These are phyloP conservation scores for Omphalea diandra DNA, from an alignment of 441 rosid genomes.

Conservation along the genomic window DNA sequence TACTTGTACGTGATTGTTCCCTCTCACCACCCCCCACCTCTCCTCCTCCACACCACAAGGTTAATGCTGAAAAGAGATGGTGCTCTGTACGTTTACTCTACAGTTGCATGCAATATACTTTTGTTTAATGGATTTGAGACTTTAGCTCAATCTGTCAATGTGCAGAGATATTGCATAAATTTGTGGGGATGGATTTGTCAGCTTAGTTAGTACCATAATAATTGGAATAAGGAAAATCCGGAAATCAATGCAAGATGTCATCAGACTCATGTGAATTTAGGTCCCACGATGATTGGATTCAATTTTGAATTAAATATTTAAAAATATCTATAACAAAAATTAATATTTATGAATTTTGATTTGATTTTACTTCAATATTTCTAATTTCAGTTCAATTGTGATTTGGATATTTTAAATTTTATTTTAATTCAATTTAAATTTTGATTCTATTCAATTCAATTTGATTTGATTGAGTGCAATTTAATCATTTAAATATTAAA, in stretches of 20 bases:
- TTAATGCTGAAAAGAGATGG: background rate
- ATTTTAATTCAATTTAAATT: no score
- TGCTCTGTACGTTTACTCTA: background rate
- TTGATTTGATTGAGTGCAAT: no score
- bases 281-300: background rate
- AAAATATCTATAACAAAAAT: no score
- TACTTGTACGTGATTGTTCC: background rate
- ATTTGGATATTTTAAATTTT: no score
- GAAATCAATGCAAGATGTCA: background rate
- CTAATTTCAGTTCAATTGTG: no score
- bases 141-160: background rate
- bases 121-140: background rate
- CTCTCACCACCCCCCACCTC: no score
- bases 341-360: no score
- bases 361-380: no score
- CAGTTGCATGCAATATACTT: background rate
- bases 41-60: no score
- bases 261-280: constrained; percentile 3
- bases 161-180: background rate
- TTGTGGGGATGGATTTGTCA: constrained; percentile 6
- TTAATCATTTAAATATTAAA: no score
- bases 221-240: background rate
- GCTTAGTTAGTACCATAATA: constrained; percentile 2
- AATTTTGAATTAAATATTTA: background rate
- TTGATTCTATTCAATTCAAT: no score